These are phyloP conservation scores for Rhododendron ovatum DNA, from an alignment of 148 eudicot species.

Conservation along the genomic window DNA sequence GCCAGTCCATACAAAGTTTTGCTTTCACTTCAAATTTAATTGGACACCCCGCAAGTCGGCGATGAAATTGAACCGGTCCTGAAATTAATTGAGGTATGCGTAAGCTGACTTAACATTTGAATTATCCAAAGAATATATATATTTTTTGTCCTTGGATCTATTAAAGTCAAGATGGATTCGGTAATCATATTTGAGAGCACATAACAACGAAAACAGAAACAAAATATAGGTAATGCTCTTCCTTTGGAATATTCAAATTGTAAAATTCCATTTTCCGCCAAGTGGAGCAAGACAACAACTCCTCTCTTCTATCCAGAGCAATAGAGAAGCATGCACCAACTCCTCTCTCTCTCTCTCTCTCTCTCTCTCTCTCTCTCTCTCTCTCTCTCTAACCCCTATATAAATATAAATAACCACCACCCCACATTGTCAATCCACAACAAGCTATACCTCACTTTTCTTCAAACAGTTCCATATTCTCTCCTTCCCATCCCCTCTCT, in stretches of 20 bases:
- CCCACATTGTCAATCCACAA: not conserved
- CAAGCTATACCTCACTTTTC: not conserved
- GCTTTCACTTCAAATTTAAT: no score
- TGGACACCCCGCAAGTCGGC: no score
- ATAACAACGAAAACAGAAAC: not conserved
- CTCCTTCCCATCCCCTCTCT: not conserved
- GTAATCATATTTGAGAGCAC: no score
- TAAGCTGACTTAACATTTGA: no score
- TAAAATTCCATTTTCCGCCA: not conserved
- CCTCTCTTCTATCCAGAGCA: not conserved
- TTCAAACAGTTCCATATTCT: not conserved
- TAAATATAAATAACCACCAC: not conserved
- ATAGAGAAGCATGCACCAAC: not conserved
- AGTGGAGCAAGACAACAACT: slow-evolving; percentile 1
- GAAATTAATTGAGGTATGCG: no score
- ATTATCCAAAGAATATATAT: no score
- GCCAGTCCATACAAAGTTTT: no score
- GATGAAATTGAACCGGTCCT: no score
- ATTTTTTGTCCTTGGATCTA: no score
- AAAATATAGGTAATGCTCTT: not conserved
- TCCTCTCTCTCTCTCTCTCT: not conserved
- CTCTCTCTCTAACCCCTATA: not conserved
- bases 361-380: not conserved
- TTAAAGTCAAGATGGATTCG: no score
- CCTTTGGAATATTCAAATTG: not conserved